These are phyloP conservation scores for Kodamaea fungicola DNA, from an alignment of 1,139 yeast species.

Conservation along the genomic window DNA sequence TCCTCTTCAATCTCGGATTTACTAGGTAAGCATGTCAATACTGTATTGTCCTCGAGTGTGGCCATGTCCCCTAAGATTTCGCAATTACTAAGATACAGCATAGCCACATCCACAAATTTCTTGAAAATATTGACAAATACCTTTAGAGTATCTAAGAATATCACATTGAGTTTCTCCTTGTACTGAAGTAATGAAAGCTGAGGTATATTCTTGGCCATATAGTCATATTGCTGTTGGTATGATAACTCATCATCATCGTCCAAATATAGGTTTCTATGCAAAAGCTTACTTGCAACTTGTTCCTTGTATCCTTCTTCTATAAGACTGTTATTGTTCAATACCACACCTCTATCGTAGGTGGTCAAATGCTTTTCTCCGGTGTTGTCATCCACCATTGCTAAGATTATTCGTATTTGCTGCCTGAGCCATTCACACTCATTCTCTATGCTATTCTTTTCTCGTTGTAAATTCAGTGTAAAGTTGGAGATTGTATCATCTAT, in stretches of 20 bases:
- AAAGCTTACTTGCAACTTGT: conserved; percentile 22
- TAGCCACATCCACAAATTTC: conserved; percentile 26
- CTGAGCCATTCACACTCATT: conserved; percentile 49
- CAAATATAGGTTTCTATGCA: conserved; percentile 19
- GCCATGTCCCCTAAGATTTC: conserved; percentile 29
- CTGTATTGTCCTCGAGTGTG: conserved; percentile 11
- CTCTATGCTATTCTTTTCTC: conserved; percentile 39
- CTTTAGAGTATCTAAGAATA: conserved; percentile 34
- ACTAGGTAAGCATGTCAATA: conserved; percentile 25
- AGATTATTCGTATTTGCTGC: conserved; percentile 39
- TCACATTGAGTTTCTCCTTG: conserved; percentile 30
- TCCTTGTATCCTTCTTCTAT: conserved; percentile 33
- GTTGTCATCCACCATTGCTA: conserved; percentile 40
- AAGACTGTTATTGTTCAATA: conserved; percentile 15
- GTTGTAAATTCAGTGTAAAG: conserved; percentile 29
- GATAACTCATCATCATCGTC: conserved; percentile 20
- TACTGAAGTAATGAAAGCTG: conserved; percentile 29
- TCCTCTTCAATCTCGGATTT: conserved; percentile 31
- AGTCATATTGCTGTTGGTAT: conserved; percentile 25
- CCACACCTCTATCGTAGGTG: conserved; percentile 5
- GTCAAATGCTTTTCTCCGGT: conserved; percentile 22
- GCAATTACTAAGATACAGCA: conserved; percentile 24
- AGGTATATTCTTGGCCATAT: conserved; percentile 26
- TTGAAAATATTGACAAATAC: conserved; percentile 31
- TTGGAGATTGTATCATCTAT: conserved; percentile 39